Base-by-base conservation (phyloP, 2,329 filamentous ascomycete genomes). In the Hypoxylon sp. region DNA sequence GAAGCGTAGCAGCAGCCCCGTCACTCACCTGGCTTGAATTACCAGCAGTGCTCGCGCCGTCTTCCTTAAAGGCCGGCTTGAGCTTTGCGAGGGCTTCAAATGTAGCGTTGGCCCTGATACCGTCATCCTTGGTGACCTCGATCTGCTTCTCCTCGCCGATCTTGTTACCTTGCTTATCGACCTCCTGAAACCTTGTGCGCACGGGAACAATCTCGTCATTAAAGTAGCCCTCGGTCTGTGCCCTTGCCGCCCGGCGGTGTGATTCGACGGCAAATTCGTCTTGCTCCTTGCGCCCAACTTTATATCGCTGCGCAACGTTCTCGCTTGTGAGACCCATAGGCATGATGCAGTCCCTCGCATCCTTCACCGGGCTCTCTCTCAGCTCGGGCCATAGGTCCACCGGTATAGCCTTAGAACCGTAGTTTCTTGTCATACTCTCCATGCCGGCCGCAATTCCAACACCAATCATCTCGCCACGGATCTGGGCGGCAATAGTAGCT, bases 361-460 rank as follows among this genome's bases (percentile, higher is more conserved):
- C 90, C 75, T 91, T 85, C 9, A 87, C 85, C 1, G 82, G 80
- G 2, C 86, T 89, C 1, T 91, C 86, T 73, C 83, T 87, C 67
- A 97, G 82, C 56, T 87, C 89, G 0, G 91, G 89, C 93, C 93
- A 97, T 10, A 93, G 80, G 69, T 93, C 88, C 0, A 89, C 90
- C 0, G 94, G 94, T 46, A 98, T 96, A n/a, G 94, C 94, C 63
- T 89, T 84, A 25, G 84, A 89, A 56, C 90, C 94, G 80, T 98
- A 98, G 81, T 97, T 97, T 71, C 91, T 83, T 70, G 93, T 97
- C 94, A 98, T 98, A 82, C 91, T 95, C 86, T 98, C 94, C 92
- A 97, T 97, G 30, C 94, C 94, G 1, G 92, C 94, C 9, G 90
- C 94, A 68, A 98, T 89, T 65, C 93, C 94, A 0, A 86, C 84